Base-by-base conservation (phyloP, 2,329 filamentous ascomycete genomes). In the Aspergillus piperis region DNA sequence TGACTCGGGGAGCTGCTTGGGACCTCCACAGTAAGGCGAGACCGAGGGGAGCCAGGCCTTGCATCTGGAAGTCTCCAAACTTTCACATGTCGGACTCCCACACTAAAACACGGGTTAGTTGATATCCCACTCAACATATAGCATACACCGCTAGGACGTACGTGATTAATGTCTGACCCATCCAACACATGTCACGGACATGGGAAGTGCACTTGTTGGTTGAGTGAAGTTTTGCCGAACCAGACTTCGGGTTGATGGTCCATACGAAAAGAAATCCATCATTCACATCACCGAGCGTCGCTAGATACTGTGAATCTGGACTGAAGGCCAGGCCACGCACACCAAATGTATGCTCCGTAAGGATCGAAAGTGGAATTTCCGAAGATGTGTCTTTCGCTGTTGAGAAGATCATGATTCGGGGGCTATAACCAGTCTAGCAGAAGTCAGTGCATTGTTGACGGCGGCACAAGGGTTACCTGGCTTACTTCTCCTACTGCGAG, bases 221-320 rank as follows among this genome's bases (percentile, higher is more conserved):
- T 73, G 83, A 94, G 84, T 88, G 83, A 36, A 98, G 81, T 68
- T 84, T 92, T 2, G 92, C 89, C 19, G 89, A 84, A 17, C 93
- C 94, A 8, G 87, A 95, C 52, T 88, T 89, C n/a, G 89, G 79
- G 70, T 96, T 92, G 66, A 97, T 86, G 66, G 83, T 87, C 93
- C 94, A 98, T 27, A 98, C 84, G 73, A 94, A 96, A 19, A 99
- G 82, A 72, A 96, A 98, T 1, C 94, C 94, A 76, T 99, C 95
- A 73, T 97, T 97, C 58, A 90, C 85, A 17, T 90, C 86, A 27
- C 95, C 95, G 11, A 99, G 82, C 19, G 92, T 96, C 2, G 95
- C 95, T 36, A 99, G 83, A 75, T 90, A 96, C 65, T 85, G 89
- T 11, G 90, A 91, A 74, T 97, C 91, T 0, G 89, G 84, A 62